Base-by-base conservation (phyloP, 1,139 yeast species). In the Diutina scorzettiae region DNA sequence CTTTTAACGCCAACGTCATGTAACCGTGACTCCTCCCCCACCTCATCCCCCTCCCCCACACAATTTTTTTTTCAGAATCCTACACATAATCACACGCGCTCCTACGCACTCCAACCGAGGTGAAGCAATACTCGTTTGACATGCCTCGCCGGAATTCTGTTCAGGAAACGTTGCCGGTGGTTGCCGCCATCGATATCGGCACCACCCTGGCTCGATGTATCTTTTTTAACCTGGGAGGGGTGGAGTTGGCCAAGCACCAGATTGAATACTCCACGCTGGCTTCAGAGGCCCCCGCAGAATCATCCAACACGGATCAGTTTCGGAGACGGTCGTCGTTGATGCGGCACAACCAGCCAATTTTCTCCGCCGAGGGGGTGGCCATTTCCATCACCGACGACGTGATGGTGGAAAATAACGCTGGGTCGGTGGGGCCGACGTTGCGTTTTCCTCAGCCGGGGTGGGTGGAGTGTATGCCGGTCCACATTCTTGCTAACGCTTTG, bases 151-250 rank as follows among this genome's bases (percentile, higher is more conserved):
- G 39, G 6, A 34, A 34, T 28, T 23, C 28, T 34, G 19, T 16
- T 17, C 39, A 34, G 20, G 39, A 34, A 7, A 34, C 39, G 12
- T 28, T 14, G 19, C 80, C 82, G 1, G 62, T 79, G 44, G 67
- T 81, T 41, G 86, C 82, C 21, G 69, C 95, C 45, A 78, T 87
- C 43, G 96, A 87, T 58, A 86, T 86, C 43, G 97, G 97, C 39
- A 87, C 97, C 39, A 89, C 97, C 2, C 84, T 95, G 19, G 84
- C 96, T n/a, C 71, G 97, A 52, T 91, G 86, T 42, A 87, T 89
- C 47, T 68, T 86, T 43, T 89, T 89, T 63, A 70, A 78, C 53
- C 73, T 73, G 49, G 66, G 68, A 42, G 95, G 96, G 27, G 69
- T 70, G 49, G 95, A 87, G 50, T 69, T 85, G 31, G 87, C 95